phyloP scores from a whole-genome alignment of 169 alveolate genomes.

The Babesia divergens region DNA sequence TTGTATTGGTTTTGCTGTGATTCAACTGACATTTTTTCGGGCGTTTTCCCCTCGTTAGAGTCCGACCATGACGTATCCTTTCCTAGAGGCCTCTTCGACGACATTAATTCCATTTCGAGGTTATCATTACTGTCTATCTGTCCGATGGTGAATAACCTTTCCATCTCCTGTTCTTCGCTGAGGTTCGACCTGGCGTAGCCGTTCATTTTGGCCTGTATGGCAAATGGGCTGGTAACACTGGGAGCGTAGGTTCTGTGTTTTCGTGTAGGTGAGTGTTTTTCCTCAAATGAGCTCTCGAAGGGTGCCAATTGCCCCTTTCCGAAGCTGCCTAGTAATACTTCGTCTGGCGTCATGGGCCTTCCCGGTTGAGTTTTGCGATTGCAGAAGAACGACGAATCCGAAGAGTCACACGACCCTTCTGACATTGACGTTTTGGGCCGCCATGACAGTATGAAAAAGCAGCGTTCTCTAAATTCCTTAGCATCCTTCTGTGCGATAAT shows the following conservation, averaged over 20 bases:
- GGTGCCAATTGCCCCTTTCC: not conserved
- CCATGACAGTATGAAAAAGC: conserved; percentile 43
- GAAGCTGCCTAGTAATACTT: conserved; percentile 5
- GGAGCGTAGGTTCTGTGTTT: not conserved
- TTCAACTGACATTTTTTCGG: conserved; percentile 15
- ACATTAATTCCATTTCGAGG: not conserved
- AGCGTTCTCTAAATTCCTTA: conserved; percentile 52
- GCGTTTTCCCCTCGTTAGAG: not conserved
- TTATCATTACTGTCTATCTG: not conserved
- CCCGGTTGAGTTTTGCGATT: not conserved
- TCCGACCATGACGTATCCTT: not conserved
- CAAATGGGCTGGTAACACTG: conserved; percentile 17
- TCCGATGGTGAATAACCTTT: not conserved
- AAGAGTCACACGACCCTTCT: conserved; percentile 11
- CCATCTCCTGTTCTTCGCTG: not conserved
- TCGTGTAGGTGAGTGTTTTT: not conserved
- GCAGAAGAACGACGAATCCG: conserved; percentile 24
- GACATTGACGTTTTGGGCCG: conserved; percentile 4
- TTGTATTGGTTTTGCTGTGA: not conserved
- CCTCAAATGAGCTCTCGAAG: not conserved
- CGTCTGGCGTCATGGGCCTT: conserved; percentile 20
- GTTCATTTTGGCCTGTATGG: conserved; percentile 20
- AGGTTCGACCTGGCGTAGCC: not conserved
- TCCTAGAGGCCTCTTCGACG: not conserved
- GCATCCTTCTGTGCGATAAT: conserved; percentile 57